phyloP scores from a whole-genome alignment of 164 flowering plant genomes.

The Echeveria elegans region DNA sequence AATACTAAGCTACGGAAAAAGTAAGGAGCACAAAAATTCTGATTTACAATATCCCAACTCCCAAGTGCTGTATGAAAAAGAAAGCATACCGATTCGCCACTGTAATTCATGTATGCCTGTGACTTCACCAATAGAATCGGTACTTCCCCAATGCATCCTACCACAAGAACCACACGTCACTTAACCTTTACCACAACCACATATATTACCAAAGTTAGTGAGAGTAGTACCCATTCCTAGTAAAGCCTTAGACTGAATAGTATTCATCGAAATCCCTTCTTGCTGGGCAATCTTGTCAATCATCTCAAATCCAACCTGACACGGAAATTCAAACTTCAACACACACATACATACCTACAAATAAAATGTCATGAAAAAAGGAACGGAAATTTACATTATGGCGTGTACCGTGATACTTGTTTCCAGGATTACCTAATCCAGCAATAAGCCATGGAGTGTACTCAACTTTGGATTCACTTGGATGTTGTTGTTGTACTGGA shows the following conservation, averaged over 20 bases:
- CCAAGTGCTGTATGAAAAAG: too few relatives aligned
- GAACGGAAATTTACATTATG: slow-evolving; percentile 53
- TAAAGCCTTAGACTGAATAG: slow-evolving; percentile 90
- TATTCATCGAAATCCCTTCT: slow-evolving; percentile 70
- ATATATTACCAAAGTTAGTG: slow-evolving; percentile 3
- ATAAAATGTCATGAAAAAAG: neutral
- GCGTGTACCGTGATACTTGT: slow-evolving; percentile 86
- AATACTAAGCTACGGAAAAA: too few relatives aligned
- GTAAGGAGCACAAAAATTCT: too few relatives aligned
- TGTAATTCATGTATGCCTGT: slow-evolving; percentile 91
- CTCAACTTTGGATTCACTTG: slow-evolving; percentile 51
- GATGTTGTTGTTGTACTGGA: slow-evolving; percentile 2
- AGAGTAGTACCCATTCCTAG: slow-evolving; percentile 69
- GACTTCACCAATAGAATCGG: slow-evolving; percentile 85
- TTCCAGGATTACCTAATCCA: slow-evolving; percentile 94
- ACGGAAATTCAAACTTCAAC: neutral
- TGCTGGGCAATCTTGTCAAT: slow-evolving; percentile 65
- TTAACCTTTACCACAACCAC: neutral
- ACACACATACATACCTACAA: neutral
- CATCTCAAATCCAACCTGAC: slow-evolving; percentile 97
- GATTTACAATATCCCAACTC: too few relatives aligned
- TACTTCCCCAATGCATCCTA: slow-evolving; percentile 95
- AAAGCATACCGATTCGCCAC: slow-evolving; percentile 83
- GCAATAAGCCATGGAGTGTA: slow-evolving; percentile 94
- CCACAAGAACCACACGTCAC: slow-evolving; percentile 12